phyloP scores from a whole-genome alignment of 2,329 filamentous ascomycete species.

The Curvularia sp. region DNA sequence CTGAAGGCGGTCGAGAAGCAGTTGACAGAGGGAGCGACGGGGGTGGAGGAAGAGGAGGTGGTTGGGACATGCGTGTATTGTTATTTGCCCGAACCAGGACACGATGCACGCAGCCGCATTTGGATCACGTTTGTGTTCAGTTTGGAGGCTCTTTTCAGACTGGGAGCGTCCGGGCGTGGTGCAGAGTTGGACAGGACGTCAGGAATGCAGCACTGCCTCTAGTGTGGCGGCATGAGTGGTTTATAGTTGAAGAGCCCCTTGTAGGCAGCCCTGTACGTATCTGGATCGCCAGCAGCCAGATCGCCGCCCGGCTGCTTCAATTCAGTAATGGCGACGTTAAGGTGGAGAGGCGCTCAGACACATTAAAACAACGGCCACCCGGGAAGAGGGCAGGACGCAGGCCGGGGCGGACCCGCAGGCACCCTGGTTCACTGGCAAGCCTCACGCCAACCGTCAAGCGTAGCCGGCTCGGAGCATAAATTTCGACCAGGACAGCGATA shows the following conservation, averaged over 20 bases:
- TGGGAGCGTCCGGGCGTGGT: conserved; percentile 49
- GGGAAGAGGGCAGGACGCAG: conserved; percentile 40
- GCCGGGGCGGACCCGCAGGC: conserved; percentile 37
- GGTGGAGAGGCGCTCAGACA: conserved; percentile 48
- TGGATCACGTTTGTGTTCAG: conserved; percentile 47
- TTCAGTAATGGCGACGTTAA: conserved; percentile 48
- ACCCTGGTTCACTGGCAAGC: conserved; percentile 41
- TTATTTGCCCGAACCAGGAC: conserved; percentile 52
- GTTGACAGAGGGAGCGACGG: conserved; percentile 53
- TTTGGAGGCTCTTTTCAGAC: conserved; percentile 46
- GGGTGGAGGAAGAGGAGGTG: conserved; percentile 50
- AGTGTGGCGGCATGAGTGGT: conserved; percentile 51
- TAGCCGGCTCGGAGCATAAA: conserved; percentile 42
- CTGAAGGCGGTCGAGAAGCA: conserved; percentile 43
- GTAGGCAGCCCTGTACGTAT: conserved; percentile 48
- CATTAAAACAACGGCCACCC: conserved; percentile 40
- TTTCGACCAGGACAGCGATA: conserved; percentile 32
- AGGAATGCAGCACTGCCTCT: conserved; percentile 50
- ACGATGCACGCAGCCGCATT: conserved; percentile 53
- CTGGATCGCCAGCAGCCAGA: conserved; percentile 51
- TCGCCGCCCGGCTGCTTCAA: conserved; percentile 43
- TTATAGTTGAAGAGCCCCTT: conserved; percentile 45
- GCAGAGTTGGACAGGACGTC: conserved; percentile 50
- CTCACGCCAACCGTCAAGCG: conserved; percentile 41
- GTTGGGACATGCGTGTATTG: conserved; percentile 55